Evolutionary conservation across 768 basidiomycete species (phyloP).

Genomic region (Scleroderma citrinum): DNA sequence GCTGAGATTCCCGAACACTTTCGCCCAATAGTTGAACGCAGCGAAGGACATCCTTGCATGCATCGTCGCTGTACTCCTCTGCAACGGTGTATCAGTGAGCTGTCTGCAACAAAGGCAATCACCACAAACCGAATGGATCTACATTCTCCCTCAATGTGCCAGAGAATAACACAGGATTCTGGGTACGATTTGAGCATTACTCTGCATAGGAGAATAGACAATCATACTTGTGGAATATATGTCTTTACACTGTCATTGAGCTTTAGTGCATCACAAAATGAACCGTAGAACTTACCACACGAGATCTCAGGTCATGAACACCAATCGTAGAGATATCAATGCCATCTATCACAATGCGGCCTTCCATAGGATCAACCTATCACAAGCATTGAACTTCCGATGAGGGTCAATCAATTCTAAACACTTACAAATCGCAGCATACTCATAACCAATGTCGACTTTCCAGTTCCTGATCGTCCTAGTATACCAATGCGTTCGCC

Average conservation of each 20-base stretch:
- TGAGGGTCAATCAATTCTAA: neutral
- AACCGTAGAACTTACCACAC: constrained; percentile 43
- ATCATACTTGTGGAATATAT: constrained; percentile 57
- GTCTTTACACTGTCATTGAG: constrained; percentile 40
- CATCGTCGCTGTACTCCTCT: constrained; percentile 74
- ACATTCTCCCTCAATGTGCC: constrained; percentile 72
- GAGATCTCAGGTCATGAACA: constrained; percentile 74
- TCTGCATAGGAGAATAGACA: neutral
- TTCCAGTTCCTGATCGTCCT: constrained; percentile 79
- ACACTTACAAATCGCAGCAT: constrained; percentile 68
- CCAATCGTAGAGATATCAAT: constrained; percentile 86
- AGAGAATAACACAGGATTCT: constrained; percentile 73
- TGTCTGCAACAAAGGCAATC: neutral
- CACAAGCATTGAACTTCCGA: neutral
- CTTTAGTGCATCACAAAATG: constrained; percentile 2
- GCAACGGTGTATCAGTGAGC: neutral
- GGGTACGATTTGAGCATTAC: neutral
- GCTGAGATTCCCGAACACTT: neutral
- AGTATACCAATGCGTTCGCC: constrained; percentile 74
- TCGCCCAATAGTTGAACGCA: neutral
- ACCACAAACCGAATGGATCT: constrained; percentile 53
- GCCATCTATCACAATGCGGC: constrained; percentile 78
- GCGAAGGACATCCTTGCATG: constrained; percentile 70
- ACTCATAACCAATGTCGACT: constrained; percentile 83
- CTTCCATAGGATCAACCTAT: constrained; percentile 68